Base-by-base conservation (phyloP, 441 rosid genomes). In the Pelargonium fulgidum region DNA sequence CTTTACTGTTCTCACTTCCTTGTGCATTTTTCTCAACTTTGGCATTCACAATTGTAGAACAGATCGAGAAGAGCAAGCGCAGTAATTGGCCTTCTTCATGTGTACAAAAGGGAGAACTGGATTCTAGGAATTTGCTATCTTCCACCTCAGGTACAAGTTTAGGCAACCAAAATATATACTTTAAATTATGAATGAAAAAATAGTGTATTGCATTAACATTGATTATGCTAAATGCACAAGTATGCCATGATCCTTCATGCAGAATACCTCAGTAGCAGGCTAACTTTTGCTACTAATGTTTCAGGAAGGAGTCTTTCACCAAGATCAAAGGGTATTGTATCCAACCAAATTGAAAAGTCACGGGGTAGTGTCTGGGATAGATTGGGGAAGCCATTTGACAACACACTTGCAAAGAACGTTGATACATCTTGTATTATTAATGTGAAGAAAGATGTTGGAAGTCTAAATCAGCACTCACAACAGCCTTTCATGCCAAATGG, bases 331-430 rank as follows among this genome's bases (percentile, higher is more conserved):
- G 72, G 41, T 69, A 74, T 64, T 36, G 14, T 61, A 61, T 65
- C 54, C 16, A 4, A 17, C 48, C 73, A 59, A 61, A 73, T 65
- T 70, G 68, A 0, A 68, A 76, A 52, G 66, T 65, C 67, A 63
- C 78, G 50, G 41, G 50, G 54, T 69, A 78, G 84, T 73, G 80
- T 81, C 65, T 78, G 84, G 81, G 84, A 81, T 69, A 80, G 81
- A 61, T 68, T 78, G 69, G 71, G 72, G 24, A 76, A 56, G 71
- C 76, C 78, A 70, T 24, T 39, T 3, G 64, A 56, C 7, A 36
- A 39, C 7, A 36, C 16, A 44, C 42, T 68, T 59, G 42, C 11
- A 9, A 66, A 48, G 65, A 24, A 1, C 61, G 70, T 50, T 64
- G 36, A 56, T 65, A 36, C 69, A 14, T 67, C 59, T 44, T 63